Percentiles rank a stretch among this genome's conserved stretches.
Conservation (phyloP, 495 filamentous ascomycete species). For the Aspergillus egyptiacus region DNA sequence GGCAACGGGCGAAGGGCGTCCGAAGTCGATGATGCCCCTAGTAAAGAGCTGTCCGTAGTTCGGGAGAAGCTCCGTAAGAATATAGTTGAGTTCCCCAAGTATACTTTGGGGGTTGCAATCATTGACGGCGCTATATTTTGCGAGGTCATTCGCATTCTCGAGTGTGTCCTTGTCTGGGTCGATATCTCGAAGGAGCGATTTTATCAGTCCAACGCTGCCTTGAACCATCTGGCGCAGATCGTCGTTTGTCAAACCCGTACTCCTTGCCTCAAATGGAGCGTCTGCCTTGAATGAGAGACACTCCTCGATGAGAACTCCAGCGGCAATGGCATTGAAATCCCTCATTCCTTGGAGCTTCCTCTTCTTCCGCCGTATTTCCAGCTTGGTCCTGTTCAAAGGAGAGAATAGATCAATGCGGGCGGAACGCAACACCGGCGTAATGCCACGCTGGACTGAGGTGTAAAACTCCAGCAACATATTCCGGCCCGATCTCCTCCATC, state of each 20-base stretch:
- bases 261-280: background rate
- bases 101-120: slow-evolving; percentile 48
- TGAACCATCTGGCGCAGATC: slow-evolving; percentile 69
- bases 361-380: slow-evolving; percentile 66
- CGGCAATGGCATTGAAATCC: slow-evolving; percentile 73
- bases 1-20: slow-evolving; percentile 67
- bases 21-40: slow-evolving; percentile 49
- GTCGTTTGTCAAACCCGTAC: slow-evolving; percentile 34
- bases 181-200: slow-evolving; percentile 57
- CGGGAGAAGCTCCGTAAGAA: slow-evolving; percentile 57
- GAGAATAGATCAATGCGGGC: slow-evolving; percentile 54
- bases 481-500: slow-evolving; percentile 4
- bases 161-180: slow-evolving; percentile 43
- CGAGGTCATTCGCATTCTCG: slow-evolving; percentile 73
- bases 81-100: slow-evolving; percentile 57
- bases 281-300: slow-evolving; percentile 57
- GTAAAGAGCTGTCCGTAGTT: slow-evolving; percentile 49
- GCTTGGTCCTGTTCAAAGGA: slow-evolving; percentile 62
- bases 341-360: slow-evolving; percentile 58
- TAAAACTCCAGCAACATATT: slow-evolving; percentile 71
- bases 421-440: slow-evolving; percentile 52
- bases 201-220: slow-evolving; percentile 71
- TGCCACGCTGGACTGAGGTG: slow-evolving; percentile 64
- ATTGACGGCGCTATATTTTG: slow-evolving; percentile 23
- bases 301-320: slow-evolving; percentile 81